Evolutionary conservation across 1,139 yeast species (phyloP), one percentile per base, ranked within the genome.

Genomic region (Taphrina sp.): DNA sequence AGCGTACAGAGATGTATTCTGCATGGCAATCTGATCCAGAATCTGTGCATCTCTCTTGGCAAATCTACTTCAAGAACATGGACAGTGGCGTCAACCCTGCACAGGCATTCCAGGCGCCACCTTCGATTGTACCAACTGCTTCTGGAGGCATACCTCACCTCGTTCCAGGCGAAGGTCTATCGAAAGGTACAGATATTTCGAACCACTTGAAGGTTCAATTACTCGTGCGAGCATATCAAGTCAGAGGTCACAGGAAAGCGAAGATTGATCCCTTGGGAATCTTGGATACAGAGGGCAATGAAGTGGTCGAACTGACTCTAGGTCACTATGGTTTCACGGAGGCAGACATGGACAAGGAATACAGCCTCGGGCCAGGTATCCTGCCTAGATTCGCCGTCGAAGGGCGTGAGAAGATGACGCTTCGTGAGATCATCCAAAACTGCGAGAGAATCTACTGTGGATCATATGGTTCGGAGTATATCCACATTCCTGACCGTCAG

Each of bases 181-280:
- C 68, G 56, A 66, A 63, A 41, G 63, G 60, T 35, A 60, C 65
- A 56, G 89, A 84, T 64, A 89, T 92, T 56, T 79, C 87, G 64
- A 79, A 88, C 61, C 98, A 94, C 71, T 80, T 92, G 77, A 94
- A 92, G 73, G 95, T 89, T 22, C 99, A 92, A 77, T 80, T 92
- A 65, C 78, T 92, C 66, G 97, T 94, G 61, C 86, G 99, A 72
- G 98, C 98, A 42, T 94, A 90, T 74, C 98, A 92, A 75, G 98
- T 92, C 55, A 83, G 97, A 72, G 99, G 98, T 63, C 98, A 92
- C 72, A 86, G 83, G 71, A 88, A 87, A 75, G 96, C 98, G 51
- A 85, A 83, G 67, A 84, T 90, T 61, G 99, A 92, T 72, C 99
- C 99, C 16, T 76, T 92, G 68, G 94, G 86, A 35, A 85, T 92